phyloP scores from a whole-genome alignment of 2,329 filamentous ascomycete species.

The Botrytis aclada region DNA sequence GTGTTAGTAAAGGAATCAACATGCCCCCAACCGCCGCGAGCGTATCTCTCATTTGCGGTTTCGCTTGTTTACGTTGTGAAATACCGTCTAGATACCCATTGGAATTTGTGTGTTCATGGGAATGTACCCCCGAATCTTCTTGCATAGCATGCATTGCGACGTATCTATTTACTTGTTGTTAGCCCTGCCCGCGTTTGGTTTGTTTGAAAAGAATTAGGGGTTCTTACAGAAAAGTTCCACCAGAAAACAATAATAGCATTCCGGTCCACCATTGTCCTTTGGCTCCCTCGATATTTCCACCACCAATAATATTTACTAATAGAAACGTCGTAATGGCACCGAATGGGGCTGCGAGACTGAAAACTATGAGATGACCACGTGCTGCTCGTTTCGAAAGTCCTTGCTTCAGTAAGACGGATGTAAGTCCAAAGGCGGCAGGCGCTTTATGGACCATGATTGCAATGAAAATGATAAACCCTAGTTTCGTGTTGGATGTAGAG shows the following conservation, averaged over 20 bases:
- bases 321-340: conserved; percentile 84
- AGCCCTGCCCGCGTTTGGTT: neutral
- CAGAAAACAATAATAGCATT: conserved; percentile 90
- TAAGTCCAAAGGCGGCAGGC: conserved; percentile 90
- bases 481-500: conserved; percentile 65
- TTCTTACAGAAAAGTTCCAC: conserved; percentile 88
- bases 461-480: conserved; percentile 89
- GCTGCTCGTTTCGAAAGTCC: conserved; percentile 84
- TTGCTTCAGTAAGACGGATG: conserved; percentile 84
- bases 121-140: conserved; percentile 54
- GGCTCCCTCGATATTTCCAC: conserved; percentile 50
- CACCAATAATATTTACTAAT: conserved; percentile 69
- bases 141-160: conserved; percentile 99
- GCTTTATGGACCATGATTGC: conserved; percentile 98
- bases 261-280: conserved; percentile 81
- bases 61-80: conserved; percentile 50
- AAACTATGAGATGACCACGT: conserved; percentile 80
- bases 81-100: conserved; percentile 55
- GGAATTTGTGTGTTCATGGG: conserved; percentile 41
- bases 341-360: conserved; percentile 84
- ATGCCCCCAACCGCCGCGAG: conserved; percentile 71
- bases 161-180: conserved; percentile 57
- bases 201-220: neutral
- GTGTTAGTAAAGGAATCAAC: conserved; percentile 73
- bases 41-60: conserved; percentile 65